phyloP scores from a whole-genome alignment of 179 eudicot genomes.

The Spergularia azorica region DNA sequence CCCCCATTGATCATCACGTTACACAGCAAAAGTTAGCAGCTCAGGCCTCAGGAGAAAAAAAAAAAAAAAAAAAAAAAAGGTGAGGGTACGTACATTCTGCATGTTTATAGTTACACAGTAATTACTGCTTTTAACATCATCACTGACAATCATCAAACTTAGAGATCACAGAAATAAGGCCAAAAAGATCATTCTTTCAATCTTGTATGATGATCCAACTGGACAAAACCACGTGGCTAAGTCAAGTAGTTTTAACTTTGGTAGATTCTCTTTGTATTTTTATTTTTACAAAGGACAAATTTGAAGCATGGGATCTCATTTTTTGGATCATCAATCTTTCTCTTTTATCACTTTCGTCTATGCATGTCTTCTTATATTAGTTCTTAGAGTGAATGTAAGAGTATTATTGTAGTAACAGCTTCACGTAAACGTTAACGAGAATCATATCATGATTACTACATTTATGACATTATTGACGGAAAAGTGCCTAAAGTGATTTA shows the following conservation, averaged over 20 bases:
- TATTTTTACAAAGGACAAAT: constrained; percentile 25
- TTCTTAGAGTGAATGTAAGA: too few species aligned
- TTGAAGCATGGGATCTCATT: constrained; percentile 40
- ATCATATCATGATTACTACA: constrained; percentile 27
- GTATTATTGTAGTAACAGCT: constrained; percentile 15
- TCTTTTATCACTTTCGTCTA: constrained; percentile 19
- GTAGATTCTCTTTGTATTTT: constrained; percentile 18
- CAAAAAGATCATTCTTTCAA: constrained; percentile 26
- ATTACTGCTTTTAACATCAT: constrained; percentile 23
- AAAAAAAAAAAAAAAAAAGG: too few species aligned
- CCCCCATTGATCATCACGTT: not conserved
- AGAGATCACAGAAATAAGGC: constrained; percentile 9
- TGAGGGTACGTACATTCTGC: not conserved
- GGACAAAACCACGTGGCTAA: constrained; percentile 25
- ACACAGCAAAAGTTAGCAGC: not conserved
- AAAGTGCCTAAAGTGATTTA: not conserved
- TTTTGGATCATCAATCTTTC: constrained; percentile 3
- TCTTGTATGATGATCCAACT: not conserved
- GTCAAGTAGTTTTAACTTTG: constrained; percentile 9
- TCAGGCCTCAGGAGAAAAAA: not conserved
- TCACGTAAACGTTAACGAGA: constrained; percentile 36
- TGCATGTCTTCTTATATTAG: constrained; percentile 16
- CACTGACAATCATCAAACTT: constrained; percentile 1
- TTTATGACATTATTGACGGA: not conserved
- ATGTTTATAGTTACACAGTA: constrained; percentile 12